phyloP scores from a whole-genome alignment of 2,329 filamentous ascomycete species.

The Pseudogymnoascus sp. region DNA sequence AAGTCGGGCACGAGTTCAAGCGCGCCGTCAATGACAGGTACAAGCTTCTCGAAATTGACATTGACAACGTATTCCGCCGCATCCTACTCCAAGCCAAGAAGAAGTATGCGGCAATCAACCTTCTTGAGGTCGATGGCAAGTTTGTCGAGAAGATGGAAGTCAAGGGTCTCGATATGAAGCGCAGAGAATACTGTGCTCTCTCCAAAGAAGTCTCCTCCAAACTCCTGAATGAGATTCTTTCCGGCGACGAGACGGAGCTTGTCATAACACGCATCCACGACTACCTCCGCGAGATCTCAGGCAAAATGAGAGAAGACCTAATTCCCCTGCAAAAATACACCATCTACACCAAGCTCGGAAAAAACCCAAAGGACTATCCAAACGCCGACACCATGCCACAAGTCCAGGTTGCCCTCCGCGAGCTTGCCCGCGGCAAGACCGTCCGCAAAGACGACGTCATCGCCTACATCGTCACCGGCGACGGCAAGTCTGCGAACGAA shows the following conservation, averaged over 20 bases:
- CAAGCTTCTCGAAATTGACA: slow-evolving; percentile 88
- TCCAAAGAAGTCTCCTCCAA: slow-evolving; percentile 91
- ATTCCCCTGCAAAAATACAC: slow-evolving; percentile 83
- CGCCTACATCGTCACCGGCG: slow-evolving; percentile 82
- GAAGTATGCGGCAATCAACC: slow-evolving; percentile 96
- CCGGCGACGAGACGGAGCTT: slow-evolving; percentile 81
- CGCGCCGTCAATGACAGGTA: slow-evolving; percentile 90
- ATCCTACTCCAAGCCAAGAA: slow-evolving; percentile 96
- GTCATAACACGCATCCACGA: slow-evolving; percentile 88
- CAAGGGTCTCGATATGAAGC: slow-evolving; percentile 96
- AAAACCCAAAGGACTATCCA: slow-evolving; percentile 85
- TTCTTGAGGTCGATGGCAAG: slow-evolving; percentile 81
- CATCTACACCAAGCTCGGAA: slow-evolving; percentile 96
- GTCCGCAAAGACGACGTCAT: slow-evolving; percentile 94
- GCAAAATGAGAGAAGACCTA: slow-evolving; percentile 73
- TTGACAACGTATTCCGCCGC: slow-evolving; percentile 92
- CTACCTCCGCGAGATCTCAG: slow-evolving; percentile 74
- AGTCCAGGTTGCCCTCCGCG: slow-evolving; percentile 86
- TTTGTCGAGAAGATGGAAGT: slow-evolving; percentile 93
- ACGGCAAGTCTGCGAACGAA: slow-evolving; percentile 53
- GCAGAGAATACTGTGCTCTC: slow-evolving; percentile 89
- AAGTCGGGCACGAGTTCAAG: slow-evolving; percentile 92
- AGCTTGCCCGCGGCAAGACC: slow-evolving; percentile 75
- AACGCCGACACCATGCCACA: slow-evolving; percentile 94
- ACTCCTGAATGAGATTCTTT: slow-evolving; percentile 88